Evolutionary conservation across 805 yeast genomes (phyloP).

Genomic region (Kurtzmaniella cleridarum): DNA sequence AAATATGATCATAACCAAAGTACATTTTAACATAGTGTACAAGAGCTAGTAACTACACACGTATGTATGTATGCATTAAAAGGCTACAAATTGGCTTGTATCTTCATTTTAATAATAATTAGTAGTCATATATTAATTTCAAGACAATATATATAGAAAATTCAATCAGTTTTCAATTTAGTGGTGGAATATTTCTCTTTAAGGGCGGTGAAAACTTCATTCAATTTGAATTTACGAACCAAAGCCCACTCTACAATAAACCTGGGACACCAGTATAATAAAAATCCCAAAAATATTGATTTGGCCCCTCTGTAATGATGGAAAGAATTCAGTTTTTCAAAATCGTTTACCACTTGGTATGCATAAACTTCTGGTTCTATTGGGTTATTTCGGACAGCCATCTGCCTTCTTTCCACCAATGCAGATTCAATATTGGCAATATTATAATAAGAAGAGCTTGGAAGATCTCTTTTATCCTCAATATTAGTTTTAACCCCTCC

Average conservation of each 20-base stretch:
- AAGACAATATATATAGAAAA: no score
- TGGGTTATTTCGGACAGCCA: slow-evolving; percentile 58
- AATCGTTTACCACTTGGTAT: slow-evolving; percentile 45
- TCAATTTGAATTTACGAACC: slow-evolving; percentile 28
- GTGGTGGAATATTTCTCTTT: slow-evolving; percentile 13
- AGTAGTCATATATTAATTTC: no score
- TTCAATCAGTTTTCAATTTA: no score
- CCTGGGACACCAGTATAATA: slow-evolving; percentile 39
- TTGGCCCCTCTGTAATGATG: slow-evolving; percentile 54
- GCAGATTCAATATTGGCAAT: slow-evolving; percentile 47
- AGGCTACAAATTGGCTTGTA: no score
- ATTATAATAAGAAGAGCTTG: slow-evolving; percentile 49
- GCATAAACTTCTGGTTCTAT: slow-evolving; percentile 59
- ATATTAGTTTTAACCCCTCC: slow-evolving; percentile 74
- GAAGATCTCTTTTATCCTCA: slow-evolving; percentile 59
- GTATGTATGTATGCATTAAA: no score
- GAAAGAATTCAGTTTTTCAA: slow-evolving; percentile 31
- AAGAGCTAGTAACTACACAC: no score
- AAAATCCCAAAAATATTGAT: slow-evolving; percentile 32
- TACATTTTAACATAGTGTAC: no score
- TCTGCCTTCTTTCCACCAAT: slow-evolving; percentile 45
- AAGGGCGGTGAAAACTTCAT: slow-evolving; percentile 18
- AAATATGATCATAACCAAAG: no score
- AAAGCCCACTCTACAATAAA: slow-evolving; percentile 39
- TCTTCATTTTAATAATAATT: no score